Evolutionary conservation across 768 basidiomycete genomes (phyloP).

Genomic region (Roridomyces roridus): DNA sequence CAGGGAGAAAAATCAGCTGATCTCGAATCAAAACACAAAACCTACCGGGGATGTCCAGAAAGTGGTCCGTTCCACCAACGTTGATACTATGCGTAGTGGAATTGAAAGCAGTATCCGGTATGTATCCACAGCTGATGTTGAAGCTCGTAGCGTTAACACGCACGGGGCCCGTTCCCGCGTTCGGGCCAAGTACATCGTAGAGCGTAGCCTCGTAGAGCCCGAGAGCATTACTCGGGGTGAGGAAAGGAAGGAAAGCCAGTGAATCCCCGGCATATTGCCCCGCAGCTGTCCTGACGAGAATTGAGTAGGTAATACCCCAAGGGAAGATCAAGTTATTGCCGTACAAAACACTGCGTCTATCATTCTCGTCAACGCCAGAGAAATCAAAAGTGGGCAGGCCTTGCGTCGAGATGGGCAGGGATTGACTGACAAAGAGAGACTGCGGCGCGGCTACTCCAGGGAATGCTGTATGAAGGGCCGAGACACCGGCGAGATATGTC

Average conservation of each 20-base stretch:
- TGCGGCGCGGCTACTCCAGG: too few species aligned
- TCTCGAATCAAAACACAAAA: not conserved
- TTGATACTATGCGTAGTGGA: too few species aligned
- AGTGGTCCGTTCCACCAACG: not conserved
- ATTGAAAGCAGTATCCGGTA: too few species aligned
- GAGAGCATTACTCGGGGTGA: not conserved
- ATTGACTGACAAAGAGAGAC: too few species aligned
- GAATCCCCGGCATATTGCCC: not conserved
- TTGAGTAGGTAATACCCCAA: too few species aligned
- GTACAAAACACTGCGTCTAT: not conserved
- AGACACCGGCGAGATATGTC: not conserved
- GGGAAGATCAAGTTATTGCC: not conserved
- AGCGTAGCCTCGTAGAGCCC: not conserved
- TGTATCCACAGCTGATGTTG: not conserved
- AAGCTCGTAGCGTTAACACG: too few species aligned
- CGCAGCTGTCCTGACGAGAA: not conserved
- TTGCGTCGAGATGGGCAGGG: too few species aligned
- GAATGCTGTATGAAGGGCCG: too few species aligned
- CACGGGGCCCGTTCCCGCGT: too few species aligned
- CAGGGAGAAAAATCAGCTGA: too few species aligned
- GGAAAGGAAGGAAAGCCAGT: not conserved
- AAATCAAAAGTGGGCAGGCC: too few species aligned
- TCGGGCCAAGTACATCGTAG: not conserved
- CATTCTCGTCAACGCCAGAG: not conserved
- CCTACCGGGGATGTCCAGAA: too few species aligned